A percentile compares a stretch with the other conserved stretches of the same genome.
These are phyloP conservation scores for Thelonectria olida DNA, from an alignment of 2,329 filamentous ascomycete species.

Conservation along the genomic window DNA sequence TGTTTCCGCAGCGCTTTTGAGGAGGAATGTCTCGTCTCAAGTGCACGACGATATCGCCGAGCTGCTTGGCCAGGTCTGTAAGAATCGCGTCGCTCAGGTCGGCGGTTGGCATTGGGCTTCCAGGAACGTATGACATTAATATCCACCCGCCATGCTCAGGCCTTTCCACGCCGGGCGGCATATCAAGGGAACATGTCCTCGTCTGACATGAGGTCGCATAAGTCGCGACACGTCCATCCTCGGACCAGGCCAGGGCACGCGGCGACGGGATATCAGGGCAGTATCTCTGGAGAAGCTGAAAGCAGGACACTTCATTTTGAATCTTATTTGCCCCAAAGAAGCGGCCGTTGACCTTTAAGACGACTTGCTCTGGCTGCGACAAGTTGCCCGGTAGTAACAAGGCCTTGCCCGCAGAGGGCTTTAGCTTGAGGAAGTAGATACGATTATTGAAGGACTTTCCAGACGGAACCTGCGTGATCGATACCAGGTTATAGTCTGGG, in stretches of 20 bases:
- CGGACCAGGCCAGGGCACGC: constrained; percentile 13
- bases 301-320: constrained; percentile 17
- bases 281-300: neutral
- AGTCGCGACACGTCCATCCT: neutral
- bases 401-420: too few species aligned
- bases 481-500: neutral
- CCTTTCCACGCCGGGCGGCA: neutral
- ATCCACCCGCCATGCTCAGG: neutral
- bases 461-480: neutral
- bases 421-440: constrained; percentile 5
- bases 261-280: neutral
- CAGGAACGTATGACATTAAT: constrained; percentile 7
- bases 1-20: constrained; percentile 1
- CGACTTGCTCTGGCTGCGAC: neutral
- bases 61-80: neutral
- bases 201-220: fast-evolving
- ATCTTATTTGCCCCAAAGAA: constrained; percentile 9
- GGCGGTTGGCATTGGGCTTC: neutral
- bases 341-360: constrained; percentile 22
- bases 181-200: neutral
- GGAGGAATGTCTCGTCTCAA: neutral
- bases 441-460: constrained; percentile 20
- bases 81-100: neutral
- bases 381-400: too few species aligned
- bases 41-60: constrained; percentile 4